Evolutionary conservation across 176 grass and related monocot genomes (phyloP).

Genomic region (Dactylis glomerata): DNA sequence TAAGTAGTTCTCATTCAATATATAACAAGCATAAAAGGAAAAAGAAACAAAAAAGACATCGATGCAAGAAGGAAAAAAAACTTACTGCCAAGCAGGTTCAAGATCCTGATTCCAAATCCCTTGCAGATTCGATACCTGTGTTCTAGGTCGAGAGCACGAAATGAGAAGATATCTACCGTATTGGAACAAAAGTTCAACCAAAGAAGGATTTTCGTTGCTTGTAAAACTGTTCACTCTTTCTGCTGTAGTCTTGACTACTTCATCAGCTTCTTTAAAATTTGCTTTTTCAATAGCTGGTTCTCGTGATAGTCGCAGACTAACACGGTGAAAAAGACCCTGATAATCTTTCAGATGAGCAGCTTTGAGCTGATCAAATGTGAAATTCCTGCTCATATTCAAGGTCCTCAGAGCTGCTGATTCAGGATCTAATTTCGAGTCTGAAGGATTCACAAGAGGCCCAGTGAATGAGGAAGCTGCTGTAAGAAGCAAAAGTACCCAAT

Average conservation of each 20-base stretch:
- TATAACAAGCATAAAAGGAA: neutral
- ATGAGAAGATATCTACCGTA: conserved; percentile 87
- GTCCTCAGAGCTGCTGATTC: conserved; percentile 31
- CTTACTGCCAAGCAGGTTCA: conserved; percentile 66
- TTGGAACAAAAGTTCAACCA: conserved; percentile 79
- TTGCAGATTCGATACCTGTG: conserved; percentile 74
- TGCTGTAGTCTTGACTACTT: conserved; percentile 39
- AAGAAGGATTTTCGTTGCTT: conserved; percentile 65
- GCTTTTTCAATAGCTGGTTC: neutral
- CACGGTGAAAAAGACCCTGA: conserved; percentile 63
- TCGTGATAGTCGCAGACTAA: conserved; percentile 54
- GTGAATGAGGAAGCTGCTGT: conserved; percentile 60
- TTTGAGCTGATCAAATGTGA: conserved; percentile 51
- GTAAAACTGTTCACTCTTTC: conserved; percentile 64
- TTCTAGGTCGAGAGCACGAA: conserved; percentile 69
- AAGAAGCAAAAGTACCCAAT: conserved; percentile 61
- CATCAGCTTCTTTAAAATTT: conserved; percentile 8
- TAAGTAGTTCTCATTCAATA: neutral
- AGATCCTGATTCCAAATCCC: conserved; percentile 71
- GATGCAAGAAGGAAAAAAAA: conserved; percentile 4
- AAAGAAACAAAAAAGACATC: neutral
- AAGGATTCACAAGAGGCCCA: conserved; percentile 60
- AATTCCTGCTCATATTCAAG: conserved; percentile 41
- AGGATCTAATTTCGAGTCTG: conserved; percentile 59
- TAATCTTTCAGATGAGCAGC: conserved; percentile 79